Evolutionary conservation across 2,329 filamentous ascomycete genomes (phyloP).

Genomic region (Beauveria medogensis): DNA sequence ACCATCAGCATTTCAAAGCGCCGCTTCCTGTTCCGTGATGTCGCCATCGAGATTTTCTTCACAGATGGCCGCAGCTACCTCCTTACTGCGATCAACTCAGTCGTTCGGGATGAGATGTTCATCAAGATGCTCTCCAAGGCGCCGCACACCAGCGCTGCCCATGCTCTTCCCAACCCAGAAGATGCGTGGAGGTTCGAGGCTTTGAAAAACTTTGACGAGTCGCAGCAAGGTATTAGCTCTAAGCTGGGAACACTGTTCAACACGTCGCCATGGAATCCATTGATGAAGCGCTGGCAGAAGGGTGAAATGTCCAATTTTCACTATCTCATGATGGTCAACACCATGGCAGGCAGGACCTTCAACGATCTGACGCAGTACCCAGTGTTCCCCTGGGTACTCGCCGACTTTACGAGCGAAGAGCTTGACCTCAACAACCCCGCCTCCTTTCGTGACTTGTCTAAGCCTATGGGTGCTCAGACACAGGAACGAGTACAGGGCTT

Average conservation of each 20-base stretch:
- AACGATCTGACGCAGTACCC: conserved; percentile 98
- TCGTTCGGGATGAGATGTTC: conserved; percentile 71
- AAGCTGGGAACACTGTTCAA: conserved; percentile 92
- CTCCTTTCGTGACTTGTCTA: conserved; percentile 83
- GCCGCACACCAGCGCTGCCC: conserved; percentile 66
- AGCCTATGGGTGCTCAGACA: conserved; percentile 93
- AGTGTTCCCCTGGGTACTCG: conserved; percentile 94
- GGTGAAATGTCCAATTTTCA: conserved; percentile 98
- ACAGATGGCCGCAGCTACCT: conserved; percentile 94
- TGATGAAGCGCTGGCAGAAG: conserved; percentile 82
- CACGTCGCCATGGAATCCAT: conserved; percentile 69
- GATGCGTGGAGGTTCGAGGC: conserved; percentile 89
- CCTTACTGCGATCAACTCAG: conserved; percentile 70
- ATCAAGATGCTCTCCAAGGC: conserved; percentile 68
- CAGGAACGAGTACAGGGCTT: conserved; percentile 68
- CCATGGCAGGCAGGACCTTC: conserved; percentile 92
- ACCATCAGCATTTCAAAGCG: conserved; percentile 94
- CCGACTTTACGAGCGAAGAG: conserved; percentile 91
- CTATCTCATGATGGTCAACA: conserved; percentile 97
- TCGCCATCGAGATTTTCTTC: conserved; percentile 96
- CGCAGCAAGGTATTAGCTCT: conserved; percentile 61
- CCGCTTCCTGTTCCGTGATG: conserved; percentile 88
- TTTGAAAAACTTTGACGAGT: conserved; percentile 57
- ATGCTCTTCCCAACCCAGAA: conserved; percentile 66
- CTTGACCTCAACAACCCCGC: conserved; percentile 77